phyloP scores from a whole-genome alignment of 495 filamentous ascomycete genomes.

The Neurospora sp. region DNA sequence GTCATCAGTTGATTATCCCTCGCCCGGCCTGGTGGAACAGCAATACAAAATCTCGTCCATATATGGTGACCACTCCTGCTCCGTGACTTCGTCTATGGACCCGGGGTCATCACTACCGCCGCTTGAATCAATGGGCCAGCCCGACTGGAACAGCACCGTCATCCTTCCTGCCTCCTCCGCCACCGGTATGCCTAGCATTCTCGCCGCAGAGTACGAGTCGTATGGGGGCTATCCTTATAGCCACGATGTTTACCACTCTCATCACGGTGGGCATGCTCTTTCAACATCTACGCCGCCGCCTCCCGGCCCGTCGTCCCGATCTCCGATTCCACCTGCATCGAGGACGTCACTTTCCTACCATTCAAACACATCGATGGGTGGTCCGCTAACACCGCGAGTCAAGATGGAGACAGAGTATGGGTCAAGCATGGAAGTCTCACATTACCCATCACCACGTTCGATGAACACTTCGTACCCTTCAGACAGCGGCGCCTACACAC shows the following conservation, averaged over 20 bases:
- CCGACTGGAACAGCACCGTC: constrained; percentile 30
- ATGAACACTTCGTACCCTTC: constrained; percentile 30
- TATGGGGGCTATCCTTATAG: constrained; percentile 39
- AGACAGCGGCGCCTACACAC: constrained; percentile 27
- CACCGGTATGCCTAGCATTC: constrained; percentile 35
- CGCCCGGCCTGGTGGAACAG: constrained; percentile 33
- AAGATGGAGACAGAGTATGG: constrained; percentile 43
- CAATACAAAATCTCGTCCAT: constrained; percentile 37
- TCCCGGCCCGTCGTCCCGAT: constrained; percentile 30
- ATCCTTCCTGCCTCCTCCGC: constrained; percentile 31
- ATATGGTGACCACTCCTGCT: constrained; percentile 34
- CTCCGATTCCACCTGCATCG: constrained; percentile 23
- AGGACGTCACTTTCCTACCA: constrained; percentile 28
- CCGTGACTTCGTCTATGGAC: constrained; percentile 29
- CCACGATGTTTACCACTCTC: constrained; percentile 39
- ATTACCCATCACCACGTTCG: constrained; percentile 39
- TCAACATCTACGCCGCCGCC: constrained; percentile 33
- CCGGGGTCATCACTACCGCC: constrained; percentile 31
- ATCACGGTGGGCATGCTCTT: constrained; percentile 32
- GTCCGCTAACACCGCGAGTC: constrained; percentile 33
- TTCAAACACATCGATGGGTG: constrained; percentile 23
- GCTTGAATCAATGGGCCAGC: constrained; percentile 32
- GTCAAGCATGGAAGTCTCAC: constrained; percentile 30
- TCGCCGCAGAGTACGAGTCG: constrained; percentile 42
- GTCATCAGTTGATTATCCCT: constrained; percentile 37